Conservation (phyloP, 306 rosid species). For the Vigna reflexopilosa region DNA sequence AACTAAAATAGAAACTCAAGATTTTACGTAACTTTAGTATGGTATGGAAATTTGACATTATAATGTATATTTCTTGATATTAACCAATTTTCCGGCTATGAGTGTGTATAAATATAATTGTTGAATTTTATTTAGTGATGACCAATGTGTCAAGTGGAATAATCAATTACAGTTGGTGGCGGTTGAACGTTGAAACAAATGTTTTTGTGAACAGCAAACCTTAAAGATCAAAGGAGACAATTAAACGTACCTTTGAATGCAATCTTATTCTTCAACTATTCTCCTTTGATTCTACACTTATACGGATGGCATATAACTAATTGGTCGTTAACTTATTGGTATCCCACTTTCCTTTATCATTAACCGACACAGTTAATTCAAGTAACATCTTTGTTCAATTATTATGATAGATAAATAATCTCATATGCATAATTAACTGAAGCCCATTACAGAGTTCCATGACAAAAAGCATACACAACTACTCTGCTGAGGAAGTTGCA, state of each 20-base stretch:
- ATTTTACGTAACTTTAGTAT: background rate
- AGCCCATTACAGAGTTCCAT: too few relatives aligned
- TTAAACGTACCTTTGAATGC: slow-evolving; percentile 35
- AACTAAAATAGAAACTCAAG: background rate
- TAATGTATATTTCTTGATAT: background rate
- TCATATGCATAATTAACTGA: background rate
- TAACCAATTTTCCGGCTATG: background rate
- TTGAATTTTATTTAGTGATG: background rate
- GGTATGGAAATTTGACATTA: background rate
- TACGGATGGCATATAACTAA: background rate
- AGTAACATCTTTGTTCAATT: background rate
- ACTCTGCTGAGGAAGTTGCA: background rate
- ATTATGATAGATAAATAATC: background rate
- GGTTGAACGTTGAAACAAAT: slow-evolving; percentile 15
- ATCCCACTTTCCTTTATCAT: background rate
- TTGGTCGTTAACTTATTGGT: background rate
- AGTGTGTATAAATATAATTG: background rate
- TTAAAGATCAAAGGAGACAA: slow-evolving; percentile 30
- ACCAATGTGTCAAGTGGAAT: background rate
- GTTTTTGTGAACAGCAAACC: slow-evolving; percentile 15
- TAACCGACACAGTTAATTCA: background rate
- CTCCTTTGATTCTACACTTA: background rate
- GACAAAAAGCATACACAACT: background rate
- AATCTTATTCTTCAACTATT: slow-evolving; percentile 4
- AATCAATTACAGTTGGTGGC: background rate